Conservation (phyloP, 768 basidiomycete genomes). For the Lentinula guzmanii region DNA sequence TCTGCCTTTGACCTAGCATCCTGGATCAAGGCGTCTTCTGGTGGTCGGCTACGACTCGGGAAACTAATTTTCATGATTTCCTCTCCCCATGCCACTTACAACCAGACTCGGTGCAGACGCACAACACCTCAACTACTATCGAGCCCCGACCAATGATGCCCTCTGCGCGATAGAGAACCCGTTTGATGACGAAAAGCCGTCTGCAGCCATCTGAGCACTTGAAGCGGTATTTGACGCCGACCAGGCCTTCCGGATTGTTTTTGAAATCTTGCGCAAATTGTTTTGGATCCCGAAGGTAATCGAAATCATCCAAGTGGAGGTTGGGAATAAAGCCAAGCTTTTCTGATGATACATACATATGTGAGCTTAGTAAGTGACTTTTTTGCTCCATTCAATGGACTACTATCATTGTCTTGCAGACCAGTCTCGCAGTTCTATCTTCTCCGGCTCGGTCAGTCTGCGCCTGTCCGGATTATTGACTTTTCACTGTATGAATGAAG, state of each 20-base stretch:
- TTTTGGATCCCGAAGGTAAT: background rate
- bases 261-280: background rate
- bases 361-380: no score
- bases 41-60: background rate
- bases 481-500: no score
- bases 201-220: background rate
- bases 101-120: background rate
- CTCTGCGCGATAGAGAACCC: background rate
- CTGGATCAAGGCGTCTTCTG: background rate
- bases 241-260: background rate
- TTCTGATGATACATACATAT: no score
- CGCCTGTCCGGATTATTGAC: no score
- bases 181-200: background rate
- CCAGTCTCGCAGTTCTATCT: no score
- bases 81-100: background rate
- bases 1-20: background rate
- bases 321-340: background rate
- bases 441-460: no score
- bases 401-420: no score
- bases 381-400: no score
- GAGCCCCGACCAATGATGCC: background rate
- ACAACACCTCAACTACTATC: no score
- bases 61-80: background rate
- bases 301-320: background rate
- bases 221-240: background rate